Base-by-base conservation (phyloP, 2,329 filamentous ascomycete genomes). In the Verticillium tricorpus region DNA sequence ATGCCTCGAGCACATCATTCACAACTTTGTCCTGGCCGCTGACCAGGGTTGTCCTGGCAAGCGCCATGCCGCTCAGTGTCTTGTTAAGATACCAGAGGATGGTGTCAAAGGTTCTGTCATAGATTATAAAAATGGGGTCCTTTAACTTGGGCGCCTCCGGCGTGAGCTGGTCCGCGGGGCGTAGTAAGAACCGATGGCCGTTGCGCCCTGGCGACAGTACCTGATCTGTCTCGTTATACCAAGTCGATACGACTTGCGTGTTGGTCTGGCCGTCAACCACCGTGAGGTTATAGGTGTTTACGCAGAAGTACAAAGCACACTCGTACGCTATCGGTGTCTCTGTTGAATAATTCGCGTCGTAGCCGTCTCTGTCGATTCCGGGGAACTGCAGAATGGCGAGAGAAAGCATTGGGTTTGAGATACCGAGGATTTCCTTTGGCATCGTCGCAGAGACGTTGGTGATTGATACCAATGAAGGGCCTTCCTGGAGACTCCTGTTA, bases 261-360 rank as follows among this genome's bases (percentile, higher is more conserved):
- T n/a, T 28, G 9, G 55, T n/a, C 55, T 34, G 15, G 12, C 55
- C 55, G 15, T 34, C 15, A 6, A 34, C 28, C 28, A 56, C 55
- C 25, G 55, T 56, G 11, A 56, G 15, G 55, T 56, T 56, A 19
- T 56, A 56, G 4, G 28, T 56, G 17, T 56, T 25, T 19, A 56
- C 55, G 31, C 55, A 56, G 32, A 56, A 56, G 55, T 56, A 56
- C 55, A 56, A n/a, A 6, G 55, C 55, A 31, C 55, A 56, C 31
- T 34, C 55, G 28, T 56, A 35, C 31, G 19, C 55, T 9, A 56
- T n/a, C 9, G 55, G 55, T 32, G 55, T 56, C 55, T 56, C 55
- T 28, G 17, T 56, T 6, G 31, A 32, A 15, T 34, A 56, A 15
- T 56, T 56, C 15, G 14, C 55, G 28, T n/a, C 31, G 55, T 56